A percentile compares a stretch with the other conserved stretches of the same genome.
Conservation (phyloP, 1,284 basidiomycete species). For the Ceratobasidium sp. region DNA sequence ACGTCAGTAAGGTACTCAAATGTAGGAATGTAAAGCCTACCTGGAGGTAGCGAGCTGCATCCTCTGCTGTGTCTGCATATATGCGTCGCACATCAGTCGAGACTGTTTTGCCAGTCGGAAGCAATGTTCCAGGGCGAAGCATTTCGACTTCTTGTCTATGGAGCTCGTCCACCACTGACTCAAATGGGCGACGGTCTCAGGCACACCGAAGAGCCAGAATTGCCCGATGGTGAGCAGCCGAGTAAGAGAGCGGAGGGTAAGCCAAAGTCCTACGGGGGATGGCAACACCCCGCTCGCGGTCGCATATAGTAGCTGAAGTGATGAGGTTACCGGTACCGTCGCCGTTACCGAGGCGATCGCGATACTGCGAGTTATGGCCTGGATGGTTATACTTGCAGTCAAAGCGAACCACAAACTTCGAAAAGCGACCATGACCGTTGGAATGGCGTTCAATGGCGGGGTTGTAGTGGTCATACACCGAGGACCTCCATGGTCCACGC, state of each 20-base stretch:
- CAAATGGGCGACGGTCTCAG: constrained; percentile 32
- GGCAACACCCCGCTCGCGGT: background rate
- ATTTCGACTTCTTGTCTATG: constrained; percentile 30
- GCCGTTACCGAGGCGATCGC: constrained; percentile 18
- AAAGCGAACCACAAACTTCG: constrained; percentile 20
- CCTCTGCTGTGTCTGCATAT: constrained; percentile 2
- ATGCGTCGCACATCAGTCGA: background rate
- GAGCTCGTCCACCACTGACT: constrained; percentile 29
- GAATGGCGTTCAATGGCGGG: constrained; percentile 2
- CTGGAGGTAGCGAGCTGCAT: constrained; percentile 9
- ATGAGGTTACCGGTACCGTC: constrained; percentile 22
- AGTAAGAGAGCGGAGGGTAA: constrained; percentile 12
- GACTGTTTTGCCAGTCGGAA: constrained; percentile 11
- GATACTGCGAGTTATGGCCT: background rate
- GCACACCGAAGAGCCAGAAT: constrained; percentile 23
- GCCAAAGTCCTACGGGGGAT: background rate
- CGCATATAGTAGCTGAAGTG: background rate
- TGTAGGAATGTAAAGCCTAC: background rate
- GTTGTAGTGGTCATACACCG: constrained; percentile 21
- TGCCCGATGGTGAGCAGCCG: background rate
- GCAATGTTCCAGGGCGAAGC: constrained; percentile 8
- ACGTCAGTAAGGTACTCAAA: background rate
- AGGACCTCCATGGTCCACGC: constrained; percentile 1
- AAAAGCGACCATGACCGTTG: background rate
- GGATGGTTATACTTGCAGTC: constrained; percentile 31